These are phyloP conservation scores for Phytophthora citrophthora DNA, from an alignment of 352 stramenopile genomes.

Conservation along the genomic window DNA sequence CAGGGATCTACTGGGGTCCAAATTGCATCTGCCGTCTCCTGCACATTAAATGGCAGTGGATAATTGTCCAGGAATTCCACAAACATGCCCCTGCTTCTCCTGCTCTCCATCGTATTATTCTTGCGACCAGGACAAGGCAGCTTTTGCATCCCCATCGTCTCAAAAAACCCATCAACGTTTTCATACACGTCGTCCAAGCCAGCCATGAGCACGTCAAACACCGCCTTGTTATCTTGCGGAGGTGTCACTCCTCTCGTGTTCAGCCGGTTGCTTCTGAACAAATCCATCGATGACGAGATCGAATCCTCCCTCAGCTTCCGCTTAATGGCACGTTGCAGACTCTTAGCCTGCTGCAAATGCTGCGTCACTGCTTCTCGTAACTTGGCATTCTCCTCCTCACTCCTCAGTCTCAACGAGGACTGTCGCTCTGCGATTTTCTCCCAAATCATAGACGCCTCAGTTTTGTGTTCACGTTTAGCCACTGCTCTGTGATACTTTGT, in stretches of 20 bases:
- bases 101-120: conserved; percentile 4
- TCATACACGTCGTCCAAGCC: conserved; percentile 19
- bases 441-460: no score
- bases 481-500: no score
- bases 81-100: background rate
- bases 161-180: conserved; percentile 16
- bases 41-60: conserved; percentile 19
- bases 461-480: no score
- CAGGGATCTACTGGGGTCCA: conserved; percentile 6
- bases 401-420: conserved; percentile 17
- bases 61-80: conserved; percentile 35
- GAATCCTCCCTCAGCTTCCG: conserved; percentile 15
- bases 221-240: conserved; percentile 18
- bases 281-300: conserved; percentile 15
- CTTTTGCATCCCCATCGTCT: conserved; percentile 3
- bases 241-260: conserved; percentile 22
- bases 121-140: conserved; percentile 20
- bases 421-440: conserved; percentile 27
- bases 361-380: conserved; percentile 10
- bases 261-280: conserved; percentile 13
- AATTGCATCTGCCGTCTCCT: conserved; percentile 19
- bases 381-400: conserved; percentile 25
- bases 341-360: conserved; percentile 28
- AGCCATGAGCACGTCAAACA: conserved; percentile 22
- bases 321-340: conserved; percentile 26